Evolutionary conservation across 441 rosid species (phyloP), one percentile per base, ranked within the genome.

Genomic region (Syzygium malaccense): DNA sequence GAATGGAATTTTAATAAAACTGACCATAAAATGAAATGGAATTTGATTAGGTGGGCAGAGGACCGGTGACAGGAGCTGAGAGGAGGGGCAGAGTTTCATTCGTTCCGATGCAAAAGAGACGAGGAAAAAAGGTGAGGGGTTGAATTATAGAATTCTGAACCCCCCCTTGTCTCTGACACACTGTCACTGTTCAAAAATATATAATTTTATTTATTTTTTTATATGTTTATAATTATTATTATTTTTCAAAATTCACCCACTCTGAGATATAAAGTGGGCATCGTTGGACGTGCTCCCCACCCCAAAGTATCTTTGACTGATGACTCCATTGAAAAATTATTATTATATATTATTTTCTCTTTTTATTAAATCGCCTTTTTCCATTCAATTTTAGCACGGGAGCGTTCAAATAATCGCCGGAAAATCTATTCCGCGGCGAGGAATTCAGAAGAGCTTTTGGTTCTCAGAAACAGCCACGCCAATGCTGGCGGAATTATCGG

Each of bases 101-200:
- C 20, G 0, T 64, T 30, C 71, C 71, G 7, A 2, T 15, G 71
- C 37, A 7, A 30, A 8, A 64, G 20, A 64, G 75, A 30, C 79
- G 88, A 79, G 4, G 4, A 14, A 25, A 45, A 37, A 75, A 56
- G 23, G 14, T 45, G 32, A 3, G 41, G 49, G 23, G 84, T 4
- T 58, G 62, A 33, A 62, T 87, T 88, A 88, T 92, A 87, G 87
- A 92, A 87, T 92, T 92, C 89, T 89, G 92, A 71, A 88, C 88
- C 87, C 6, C 12, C 17, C 49, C 64, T 41, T 28, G 62, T 48
- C 48, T 86, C 48, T 33, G 28, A 28, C 91, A 89, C 90, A 87
- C 90, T 88, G 51, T 89, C 75, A 37, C 86, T 68, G n/a, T 60
- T 80, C 51, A 37, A 37, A 68, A 71, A 10, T 37, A 20, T 7